phyloP scores from a whole-genome alignment of 2,329 filamentous ascomycete genomes.

The Pseudocercospora musae region DNA sequence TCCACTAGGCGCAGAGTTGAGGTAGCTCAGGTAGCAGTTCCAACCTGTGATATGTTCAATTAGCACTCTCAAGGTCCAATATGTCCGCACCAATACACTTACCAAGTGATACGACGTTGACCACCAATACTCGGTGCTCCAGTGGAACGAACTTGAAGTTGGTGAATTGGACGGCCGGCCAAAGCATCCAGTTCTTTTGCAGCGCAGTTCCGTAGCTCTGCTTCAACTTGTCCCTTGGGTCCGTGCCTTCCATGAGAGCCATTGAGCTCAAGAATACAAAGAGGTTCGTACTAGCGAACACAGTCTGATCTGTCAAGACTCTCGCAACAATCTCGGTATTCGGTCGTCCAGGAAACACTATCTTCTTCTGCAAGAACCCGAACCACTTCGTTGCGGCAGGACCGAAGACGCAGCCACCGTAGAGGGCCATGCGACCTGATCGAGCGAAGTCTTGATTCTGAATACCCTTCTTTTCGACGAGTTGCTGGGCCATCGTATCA shows the following conservation, averaged over 20 bases:
- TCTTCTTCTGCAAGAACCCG: conserved; percentile 67
- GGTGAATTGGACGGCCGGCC: conserved; percentile 77
- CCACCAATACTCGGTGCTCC: conserved; percentile 77
- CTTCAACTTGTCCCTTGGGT: conserved; percentile 65
- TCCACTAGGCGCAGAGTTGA: conserved; percentile 44
- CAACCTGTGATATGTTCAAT: conserved; percentile 42
- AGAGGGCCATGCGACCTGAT: conserved; percentile 74
- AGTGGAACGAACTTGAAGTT: conserved; percentile 88
- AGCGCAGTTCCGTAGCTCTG: conserved; percentile 70
- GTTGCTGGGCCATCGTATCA: conserved; percentile 86
- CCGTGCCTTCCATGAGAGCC: conserved; percentile 54
- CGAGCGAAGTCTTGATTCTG: conserved; percentile 68
- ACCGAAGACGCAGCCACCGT: conserved; percentile 79
- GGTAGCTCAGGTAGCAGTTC: conserved; percentile 58
- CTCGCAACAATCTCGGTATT: conserved; percentile 72
- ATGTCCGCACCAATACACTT: conserved; percentile 29
- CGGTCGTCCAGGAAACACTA: conserved; percentile 59
- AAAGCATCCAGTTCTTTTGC: conserved; percentile 80
- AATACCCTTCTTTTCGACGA: conserved; percentile 75
- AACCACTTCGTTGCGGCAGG: conserved; percentile 87
- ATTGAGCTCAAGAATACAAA: conserved; percentile 78
- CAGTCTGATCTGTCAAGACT: conserved; percentile 73
- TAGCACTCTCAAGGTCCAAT: conserved; percentile 8
- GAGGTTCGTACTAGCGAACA: conserved; percentile 84
- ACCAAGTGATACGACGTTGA: conserved; percentile 76